These are phyloP conservation scores for Alternaria brassicicola DNA, from an alignment of 2,329 filamentous ascomycete genomes.

Conservation along the genomic window DNA sequence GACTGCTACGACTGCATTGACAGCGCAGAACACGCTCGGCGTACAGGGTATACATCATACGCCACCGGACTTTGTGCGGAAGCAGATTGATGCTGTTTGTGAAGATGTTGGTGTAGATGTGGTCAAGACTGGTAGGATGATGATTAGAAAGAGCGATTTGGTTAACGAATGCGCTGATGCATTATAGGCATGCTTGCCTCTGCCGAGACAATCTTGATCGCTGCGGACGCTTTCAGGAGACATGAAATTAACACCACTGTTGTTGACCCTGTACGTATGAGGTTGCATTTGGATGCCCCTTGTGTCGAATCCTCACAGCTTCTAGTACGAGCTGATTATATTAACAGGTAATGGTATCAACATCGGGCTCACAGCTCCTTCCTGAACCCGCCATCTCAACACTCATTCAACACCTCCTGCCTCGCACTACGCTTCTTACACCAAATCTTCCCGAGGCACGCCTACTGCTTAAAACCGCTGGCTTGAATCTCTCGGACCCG, in stretches of 20 bases:
- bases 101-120: slow-evolving; percentile 87
- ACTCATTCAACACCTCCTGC: slow-evolving; percentile 66
- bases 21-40: slow-evolving; percentile 91
- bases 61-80: slow-evolving; percentile 77
- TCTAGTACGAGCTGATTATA: neutral
- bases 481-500: slow-evolving; percentile 55
- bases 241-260: slow-evolving; percentile 66
- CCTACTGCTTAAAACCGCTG: slow-evolving; percentile 65
- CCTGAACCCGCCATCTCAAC: slow-evolving; percentile 67
- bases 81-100: slow-evolving; percentile 84
- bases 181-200: slow-evolving; percentile 79
- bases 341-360: slow-evolving; percentile 82
- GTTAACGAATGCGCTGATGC: slow-evolving; percentile 9
- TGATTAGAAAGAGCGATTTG: neutral
- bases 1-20: slow-evolving; percentile 92
- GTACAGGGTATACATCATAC: slow-evolving; percentile 81
- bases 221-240: slow-evolving; percentile 67
- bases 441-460: slow-evolving; percentile 79
- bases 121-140: slow-evolving; percentile 77
- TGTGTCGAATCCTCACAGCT: neutral
- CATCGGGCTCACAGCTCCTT: slow-evolving; percentile 74
- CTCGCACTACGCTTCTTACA: slow-evolving; percentile 71
- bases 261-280: slow-evolving; percentile 72
- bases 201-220: slow-evolving; percentile 69
- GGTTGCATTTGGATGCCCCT: neutral